Base-by-base conservation (phyloP, 2,329 filamentous ascomycete species). In the Calonectria honghensis region DNA sequence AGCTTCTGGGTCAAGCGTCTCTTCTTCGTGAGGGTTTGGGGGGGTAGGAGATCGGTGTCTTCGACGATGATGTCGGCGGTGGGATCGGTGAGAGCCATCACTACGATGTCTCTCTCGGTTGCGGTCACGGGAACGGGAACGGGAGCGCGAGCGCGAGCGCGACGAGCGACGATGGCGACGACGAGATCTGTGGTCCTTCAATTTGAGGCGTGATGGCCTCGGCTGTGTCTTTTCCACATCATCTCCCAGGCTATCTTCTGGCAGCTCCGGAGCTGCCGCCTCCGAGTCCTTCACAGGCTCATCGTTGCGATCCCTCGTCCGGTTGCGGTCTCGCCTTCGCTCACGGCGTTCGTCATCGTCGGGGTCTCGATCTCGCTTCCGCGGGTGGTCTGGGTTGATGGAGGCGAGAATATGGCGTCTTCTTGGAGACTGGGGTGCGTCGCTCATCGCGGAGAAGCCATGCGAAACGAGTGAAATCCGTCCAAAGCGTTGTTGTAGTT, bases 1-100 rank as follows among this genome's bases (percentile, higher is more conserved):
- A 0, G 90, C 88, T 51, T 95, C 93, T 0, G 95, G 90, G 78
- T 94, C 91, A 20, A 94, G 87, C 0, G 87, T 83, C 2, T 85
- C 85, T 4, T 85, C 84, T 0, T 87, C 86, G 78, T 87, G 84
- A 0, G 89, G 88, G 73, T 91, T 87, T 0, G 85, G 85, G 0
- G 87, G 87, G 3, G 88, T 87, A 2, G 86, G 86, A 2, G 88
- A 88, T 74, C 85, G 86, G 24, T 84, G 83, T 67, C 85, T 84
- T 54, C 80, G 82, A 29, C 82, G 81, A 63, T 83, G 84, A 63
- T 83, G 83, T 31, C 77, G 82, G n/a, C 77, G 77, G 63, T 79
- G 75, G 29, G 79, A 80, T 20, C 76, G 73, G 27, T 74, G 63
- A 16, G 73, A 72, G 16, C 80, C 80, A 24, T 79, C 73, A 39